Evolutionary conservation across 2,329 filamentous ascomycete genomes (phyloP), one percentile per base, ranked within the genome.

Genomic region (Hymenoscyphus infarciens): DNA sequence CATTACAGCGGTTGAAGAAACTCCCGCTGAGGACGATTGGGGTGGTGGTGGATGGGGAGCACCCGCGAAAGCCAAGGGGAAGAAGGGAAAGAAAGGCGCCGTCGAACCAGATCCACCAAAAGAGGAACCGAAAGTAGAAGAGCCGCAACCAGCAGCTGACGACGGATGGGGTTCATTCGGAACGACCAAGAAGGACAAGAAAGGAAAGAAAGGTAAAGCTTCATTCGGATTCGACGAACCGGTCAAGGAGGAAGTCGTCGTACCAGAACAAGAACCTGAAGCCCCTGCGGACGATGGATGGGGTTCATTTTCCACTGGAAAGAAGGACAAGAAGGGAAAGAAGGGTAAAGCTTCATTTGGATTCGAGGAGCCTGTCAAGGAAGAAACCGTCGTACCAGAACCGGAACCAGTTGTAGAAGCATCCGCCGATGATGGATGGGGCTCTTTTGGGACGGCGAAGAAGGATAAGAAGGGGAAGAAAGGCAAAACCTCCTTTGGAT

Each of bases 31-130:
- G 7, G 82, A 83, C 54, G 83, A 82, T 65, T 78, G 78, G 19
- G 87, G 81, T 78, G 79, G 74, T 29, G 79, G 74, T 31, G 45
- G 19, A 10, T 83, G 83, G 71, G 76, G 77, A 5, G 72, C 75
- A 13, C 10, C 45, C 19, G 74, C 76, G 61, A 81, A 78, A 67
- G 82, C 83, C 67, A 87, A 85, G 72, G 45, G n/a, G 11, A 83
- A 74, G 55, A 78, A 77, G 54, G 68, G 66, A 5, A 71, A 72
- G 62, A 69, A 74, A 63, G 65, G 64, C 10, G 53, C 53, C 53
- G 45, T 25, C 19, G 71, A 72, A 19, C 71, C 71, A 11, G 74
- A 75, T 33, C 66, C 72, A 35, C 62, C 64, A 25, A 69, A 66
- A 55, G 68, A 67, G 19, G 71, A 71, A 59, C 59, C 64, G 5